Evolutionary conservation across 2,329 filamentous ascomycete genomes (phyloP), one percentile per base, ranked within the genome.

Genomic region (Fusarium sp.): DNA sequence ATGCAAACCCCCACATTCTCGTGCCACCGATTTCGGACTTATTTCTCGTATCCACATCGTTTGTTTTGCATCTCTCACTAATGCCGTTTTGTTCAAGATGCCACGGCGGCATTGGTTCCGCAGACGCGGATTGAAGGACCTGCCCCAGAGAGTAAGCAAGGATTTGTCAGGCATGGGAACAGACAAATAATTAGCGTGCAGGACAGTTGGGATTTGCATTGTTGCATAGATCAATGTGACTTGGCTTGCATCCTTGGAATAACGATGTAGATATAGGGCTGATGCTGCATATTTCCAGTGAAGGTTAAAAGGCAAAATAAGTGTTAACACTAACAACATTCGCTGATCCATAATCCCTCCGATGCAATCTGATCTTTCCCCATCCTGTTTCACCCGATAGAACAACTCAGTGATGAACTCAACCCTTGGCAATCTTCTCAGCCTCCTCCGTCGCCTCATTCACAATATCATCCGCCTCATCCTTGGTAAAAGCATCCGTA

Each of bases 401-500:
- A 26, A 9, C 12, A 35, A 15, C n/a, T 4, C 13, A 18, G 5
- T 5, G 8, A 10, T 20, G 8, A 31, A 31, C 11, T 10, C 24
- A 66, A 0, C 38, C 39, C 8, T 63, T 63, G 0, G 68, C 58
- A 43, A 72, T 60, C 48, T 63, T 61, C 12, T 72, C 60, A 0
- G 70, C 70, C 41, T 72, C 70, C 35, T 72, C 43, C 5, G 65
- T 44, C 5, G 69, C 69, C 8, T 71, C 69, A 10, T 66, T 37
- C 2, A 71, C 68, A 26, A 72, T 72, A 15, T 20, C 29, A 3
- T 72, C 59, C 1, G 64, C 44, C 23, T 72, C 69, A 3, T 72
- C 69, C 55, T 71, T 68, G 8, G 54, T 63, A 21, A 72, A 72
- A 8, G 54, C 23, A 35, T 72, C 70, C 12, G 67, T 71, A 37